These are phyloP conservation scores for Candida ipomoeae DNA, from an alignment of 805 yeast species.

Conservation along the genomic window DNA sequence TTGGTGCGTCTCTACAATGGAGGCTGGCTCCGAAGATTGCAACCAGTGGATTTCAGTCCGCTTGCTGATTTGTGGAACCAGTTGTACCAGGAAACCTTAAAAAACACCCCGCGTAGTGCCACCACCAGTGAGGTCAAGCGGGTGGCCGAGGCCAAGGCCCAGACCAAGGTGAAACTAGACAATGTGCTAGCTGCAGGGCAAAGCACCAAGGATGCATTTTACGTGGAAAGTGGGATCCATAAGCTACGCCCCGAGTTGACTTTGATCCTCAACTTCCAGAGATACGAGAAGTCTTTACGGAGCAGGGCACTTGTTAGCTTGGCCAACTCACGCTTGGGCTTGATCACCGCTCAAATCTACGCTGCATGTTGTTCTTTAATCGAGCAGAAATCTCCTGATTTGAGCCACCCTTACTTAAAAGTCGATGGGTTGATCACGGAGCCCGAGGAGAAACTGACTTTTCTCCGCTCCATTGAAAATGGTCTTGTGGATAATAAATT, in stretches of 20 bases:
- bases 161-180: constrained; percentile 38
- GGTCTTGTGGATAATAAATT: constrained; percentile 30
- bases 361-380: constrained; percentile 50
- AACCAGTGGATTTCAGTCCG: constrained; percentile 30
- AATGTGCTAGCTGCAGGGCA: constrained; percentile 32
- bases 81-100: constrained; percentile 33
- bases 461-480: constrained; percentile 28
- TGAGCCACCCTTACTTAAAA: constrained; percentile 36
- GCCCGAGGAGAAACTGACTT: constrained; percentile 35
- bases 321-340: constrained; percentile 67
- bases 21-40: constrained; percentile 36
- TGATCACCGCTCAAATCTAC: constrained; percentile 62
- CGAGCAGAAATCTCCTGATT: constrained; percentile 52
- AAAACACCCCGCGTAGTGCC: constrained; percentile 32
- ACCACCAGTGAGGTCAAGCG: constrained; percentile 39
- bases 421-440: constrained; percentile 51
- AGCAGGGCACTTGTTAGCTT: constrained; percentile 58
- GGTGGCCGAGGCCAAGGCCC: constrained; percentile 57
- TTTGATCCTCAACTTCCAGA: constrained; percentile 56
- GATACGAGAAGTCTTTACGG: constrained; percentile 67
- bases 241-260: constrained; percentile 48
- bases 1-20: constrained; percentile 28
- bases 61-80: constrained; percentile 37
- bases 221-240: constrained; percentile 31
- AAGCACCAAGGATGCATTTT: constrained; percentile 23